phyloP scores from a whole-genome alignment of 2,329 filamentous ascomycete species.

The Rachicladosporium sp. region DNA sequence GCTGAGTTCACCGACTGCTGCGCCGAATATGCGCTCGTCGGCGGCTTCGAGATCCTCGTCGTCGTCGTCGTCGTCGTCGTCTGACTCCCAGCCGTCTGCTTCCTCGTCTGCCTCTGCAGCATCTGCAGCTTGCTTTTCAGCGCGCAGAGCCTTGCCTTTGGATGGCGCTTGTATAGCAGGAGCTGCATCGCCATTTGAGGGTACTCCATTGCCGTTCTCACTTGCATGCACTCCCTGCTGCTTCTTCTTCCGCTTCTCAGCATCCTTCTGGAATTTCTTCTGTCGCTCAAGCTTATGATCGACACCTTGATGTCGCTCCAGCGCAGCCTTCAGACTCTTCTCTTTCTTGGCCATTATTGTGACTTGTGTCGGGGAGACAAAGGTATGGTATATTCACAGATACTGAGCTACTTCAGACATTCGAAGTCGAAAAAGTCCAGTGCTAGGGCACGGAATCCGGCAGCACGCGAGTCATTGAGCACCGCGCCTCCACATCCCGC shows the following conservation, averaged over 20 bases:
- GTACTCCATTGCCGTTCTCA: conserved; percentile 8
- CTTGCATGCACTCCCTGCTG: conserved; percentile 15
- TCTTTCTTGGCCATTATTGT: conserved; percentile 36
- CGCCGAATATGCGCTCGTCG: conserved; percentile 14
- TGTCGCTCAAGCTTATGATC: conserved; percentile 63
- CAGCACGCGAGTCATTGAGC: no score
- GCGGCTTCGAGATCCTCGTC: conserved; percentile 31
- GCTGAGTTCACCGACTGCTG: conserved; percentile 14
- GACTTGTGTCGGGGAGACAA: neutral
- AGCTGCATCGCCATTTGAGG: no score
- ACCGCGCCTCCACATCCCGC: no score
- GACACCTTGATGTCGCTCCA: conserved; percentile 46
- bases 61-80: conserved; percentile 17
- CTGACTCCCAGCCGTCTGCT: conserved; percentile 19
- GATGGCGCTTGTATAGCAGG: no score
- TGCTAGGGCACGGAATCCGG: no score
- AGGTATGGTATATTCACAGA: no score
- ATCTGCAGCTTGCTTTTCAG: conserved; percentile 11
- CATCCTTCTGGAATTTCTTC: conserved; percentile 40
- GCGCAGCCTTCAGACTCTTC: conserved; percentile 43
- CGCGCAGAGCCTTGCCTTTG: conserved; percentile 4
- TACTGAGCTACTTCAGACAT: neutral
- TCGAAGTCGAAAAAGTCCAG: no score
- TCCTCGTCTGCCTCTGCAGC: conserved; percentile 19
- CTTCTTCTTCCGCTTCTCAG: conserved; percentile 35